These are phyloP conservation scores for Podospora pseudoanserina DNA, from an alignment of 495 filamentous ascomycete species.

Conservation along the genomic window DNA sequence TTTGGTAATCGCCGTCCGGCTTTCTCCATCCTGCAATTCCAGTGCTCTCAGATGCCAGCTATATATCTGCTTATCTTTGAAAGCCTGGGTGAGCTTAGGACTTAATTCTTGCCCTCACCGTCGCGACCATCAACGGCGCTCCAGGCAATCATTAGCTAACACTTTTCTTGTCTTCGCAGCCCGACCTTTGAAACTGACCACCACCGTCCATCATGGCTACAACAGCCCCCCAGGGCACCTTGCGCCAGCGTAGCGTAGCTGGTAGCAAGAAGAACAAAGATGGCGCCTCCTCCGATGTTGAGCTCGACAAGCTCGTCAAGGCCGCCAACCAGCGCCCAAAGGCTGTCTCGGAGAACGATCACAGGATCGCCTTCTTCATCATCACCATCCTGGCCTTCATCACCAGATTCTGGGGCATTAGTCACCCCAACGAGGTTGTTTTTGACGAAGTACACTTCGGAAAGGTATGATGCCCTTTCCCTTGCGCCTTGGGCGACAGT, in stretches of 20 bases:
- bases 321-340: conserved; percentile 21
- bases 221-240: conserved; percentile 43
- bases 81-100: not conserved
- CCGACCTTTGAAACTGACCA: conserved; percentile 9
- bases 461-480: conserved; percentile 64
- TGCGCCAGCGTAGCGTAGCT: conserved; percentile 53
- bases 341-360: conserved; percentile 65
- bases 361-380: conserved; percentile 72
- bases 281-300: conserved; percentile 39
- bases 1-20: not conserved
- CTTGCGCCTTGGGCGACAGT: not conserved
- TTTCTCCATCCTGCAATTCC: not conserved
- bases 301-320: conserved; percentile 44
- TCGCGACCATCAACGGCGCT: not conserved
- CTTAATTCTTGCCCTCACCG: not conserved
- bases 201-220: conserved; percentile 33
- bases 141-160: conserved; percentile 10
- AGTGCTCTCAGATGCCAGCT: conserved; percentile 1
- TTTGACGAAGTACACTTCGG: conserved; percentile 99
- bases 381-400: conserved; percentile 82
- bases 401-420: conserved; percentile 92
- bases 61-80: not conserved
- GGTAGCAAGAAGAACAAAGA: conserved; percentile 46
- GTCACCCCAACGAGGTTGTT: conserved; percentile 91
- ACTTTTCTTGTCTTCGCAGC: conserved; percentile 1